Conservation (phyloP, 495 filamentous ascomycete genomes). For the Thozetella sp. region DNA sequence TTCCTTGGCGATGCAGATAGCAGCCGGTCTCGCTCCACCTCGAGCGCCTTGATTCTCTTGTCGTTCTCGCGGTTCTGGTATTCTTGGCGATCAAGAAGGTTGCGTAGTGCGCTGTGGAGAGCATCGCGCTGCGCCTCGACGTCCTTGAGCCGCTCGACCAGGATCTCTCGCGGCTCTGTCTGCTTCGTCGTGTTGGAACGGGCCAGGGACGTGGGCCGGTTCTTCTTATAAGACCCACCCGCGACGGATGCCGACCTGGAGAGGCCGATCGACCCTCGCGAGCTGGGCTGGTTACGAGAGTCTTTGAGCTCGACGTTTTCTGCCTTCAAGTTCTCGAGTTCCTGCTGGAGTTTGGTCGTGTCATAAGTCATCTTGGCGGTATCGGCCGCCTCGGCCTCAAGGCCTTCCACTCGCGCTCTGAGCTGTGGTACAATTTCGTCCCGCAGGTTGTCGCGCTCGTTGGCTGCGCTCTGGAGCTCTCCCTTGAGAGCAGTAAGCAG, state of each 20-base stretch:
- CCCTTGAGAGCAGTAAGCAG: conserved; percentile 79
- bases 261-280: conserved; percentile 22
- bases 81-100: conserved; percentile 84
- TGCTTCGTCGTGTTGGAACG: conserved; percentile 66
- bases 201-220: conserved; percentile 39
- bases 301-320: conserved; percentile 55
- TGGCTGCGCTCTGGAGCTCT: conserved; percentile 78
- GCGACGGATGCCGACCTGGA: conserved; percentile 47
- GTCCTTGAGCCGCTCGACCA: conserved; percentile 85
- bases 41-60: conserved; percentile 73
- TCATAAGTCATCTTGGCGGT: conserved; percentile 72
- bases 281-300: conserved; percentile 13
- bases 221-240: conserved; percentile 19
- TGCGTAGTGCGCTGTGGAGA: conserved; percentile 81
- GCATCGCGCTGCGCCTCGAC: conserved; percentile 93
- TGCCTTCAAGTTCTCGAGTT: conserved; percentile 67
- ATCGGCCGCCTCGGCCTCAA: conserved; percentile 69
- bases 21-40: conserved; percentile 77
- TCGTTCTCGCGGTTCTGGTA: conserved; percentile 78
- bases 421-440: conserved; percentile 83
- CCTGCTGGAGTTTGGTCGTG: conserved; percentile 76
- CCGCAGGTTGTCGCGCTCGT: conserved; percentile 89
- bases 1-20: conserved; percentile 69
- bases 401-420: conserved; percentile 71
- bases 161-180: conserved; percentile 65